A percentile compares a stretch with the other conserved stretches of the same genome.
These are phyloP conservation scores for Fraxinus xanthoxyloides DNA, from an alignment of 305 asterid genomes.

Conservation along the genomic window DNA sequence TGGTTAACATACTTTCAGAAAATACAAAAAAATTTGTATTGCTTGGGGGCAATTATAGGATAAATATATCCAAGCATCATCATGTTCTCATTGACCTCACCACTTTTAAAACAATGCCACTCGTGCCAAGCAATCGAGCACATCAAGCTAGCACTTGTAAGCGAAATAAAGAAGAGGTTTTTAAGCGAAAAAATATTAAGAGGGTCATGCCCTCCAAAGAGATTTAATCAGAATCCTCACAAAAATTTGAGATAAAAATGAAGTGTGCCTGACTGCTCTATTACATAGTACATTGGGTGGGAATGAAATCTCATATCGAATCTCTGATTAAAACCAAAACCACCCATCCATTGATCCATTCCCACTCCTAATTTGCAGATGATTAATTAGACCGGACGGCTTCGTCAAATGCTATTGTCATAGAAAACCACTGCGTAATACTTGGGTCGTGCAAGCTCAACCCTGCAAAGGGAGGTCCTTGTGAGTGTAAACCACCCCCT, in stretches of 20 bases:
- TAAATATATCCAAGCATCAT: no score
- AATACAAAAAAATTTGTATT: background rate
- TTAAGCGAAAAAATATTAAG: background rate
- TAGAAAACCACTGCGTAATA: background rate
- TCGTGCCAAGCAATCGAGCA: background rate
- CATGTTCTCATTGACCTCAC: no score
- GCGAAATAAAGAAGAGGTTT: background rate
- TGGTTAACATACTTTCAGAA: background rate
- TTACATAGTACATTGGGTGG: background rate
- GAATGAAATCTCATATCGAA: background rate
- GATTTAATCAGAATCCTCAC: background rate
- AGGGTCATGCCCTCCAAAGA: background rate
- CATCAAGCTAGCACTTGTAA: background rate
- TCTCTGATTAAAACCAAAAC: background rate
- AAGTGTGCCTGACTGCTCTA: background rate
- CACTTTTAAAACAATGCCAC: background rate
- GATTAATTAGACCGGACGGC: background rate
- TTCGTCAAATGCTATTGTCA: background rate
- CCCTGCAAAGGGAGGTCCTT: slow-evolving; percentile 52
- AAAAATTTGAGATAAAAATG: background rate
- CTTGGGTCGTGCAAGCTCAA: slow-evolving; percentile 16
- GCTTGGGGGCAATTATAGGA: background rate
- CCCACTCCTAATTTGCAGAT: background rate
- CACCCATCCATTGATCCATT: background rate
- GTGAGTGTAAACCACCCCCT: slow-evolving; percentile 72